Conservation (phyloP, 2,329 filamentous ascomycete genomes). For the Plectosphaerella sp. region DNA sequence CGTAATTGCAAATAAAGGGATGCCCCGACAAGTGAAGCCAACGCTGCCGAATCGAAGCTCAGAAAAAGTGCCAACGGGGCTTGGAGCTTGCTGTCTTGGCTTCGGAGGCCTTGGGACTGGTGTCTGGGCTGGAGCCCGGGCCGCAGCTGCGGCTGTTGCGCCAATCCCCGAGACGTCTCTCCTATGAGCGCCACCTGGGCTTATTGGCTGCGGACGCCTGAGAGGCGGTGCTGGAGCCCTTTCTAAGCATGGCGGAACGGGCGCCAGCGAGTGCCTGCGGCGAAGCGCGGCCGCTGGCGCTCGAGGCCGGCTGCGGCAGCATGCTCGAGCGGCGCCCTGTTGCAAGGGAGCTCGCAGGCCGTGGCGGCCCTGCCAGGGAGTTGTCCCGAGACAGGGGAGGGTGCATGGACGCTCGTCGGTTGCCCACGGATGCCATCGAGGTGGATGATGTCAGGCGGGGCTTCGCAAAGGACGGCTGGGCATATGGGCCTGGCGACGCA, state of each 20-base stretch:
- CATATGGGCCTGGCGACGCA: conserved; percentile 42
- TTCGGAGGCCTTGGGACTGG: too few relatives aligned
- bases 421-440: conserved; percentile 37
- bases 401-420: conserved; percentile 50
- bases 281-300: conserved; percentile 38
- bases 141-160: neutral
- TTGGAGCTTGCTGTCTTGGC: too few relatives aligned
- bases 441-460: conserved; percentile 37
- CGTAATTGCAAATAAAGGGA: too few relatives aligned
- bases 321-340: conserved; percentile 47
- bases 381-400: conserved; percentile 31
- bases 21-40: too few relatives aligned
- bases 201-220: conserved; percentile 30
- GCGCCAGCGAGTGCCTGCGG: conserved; percentile 43
- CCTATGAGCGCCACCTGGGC: conserved; percentile 45
- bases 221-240: conserved; percentile 21
- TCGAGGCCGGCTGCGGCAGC: conserved; percentile 40
- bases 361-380: conserved; percentile 25
- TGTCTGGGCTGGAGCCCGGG: too few relatives aligned
- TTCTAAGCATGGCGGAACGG: conserved; percentile 34
- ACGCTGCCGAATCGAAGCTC: too few relatives aligned
- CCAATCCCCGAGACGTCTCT: neutral
- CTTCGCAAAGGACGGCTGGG: conserved; percentile 39
- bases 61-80: too few relatives aligned
- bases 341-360: conserved; percentile 55